phyloP scores from a whole-genome alignment of 1,284 basidiomycete species.

The Marasmius oreades region DNA sequence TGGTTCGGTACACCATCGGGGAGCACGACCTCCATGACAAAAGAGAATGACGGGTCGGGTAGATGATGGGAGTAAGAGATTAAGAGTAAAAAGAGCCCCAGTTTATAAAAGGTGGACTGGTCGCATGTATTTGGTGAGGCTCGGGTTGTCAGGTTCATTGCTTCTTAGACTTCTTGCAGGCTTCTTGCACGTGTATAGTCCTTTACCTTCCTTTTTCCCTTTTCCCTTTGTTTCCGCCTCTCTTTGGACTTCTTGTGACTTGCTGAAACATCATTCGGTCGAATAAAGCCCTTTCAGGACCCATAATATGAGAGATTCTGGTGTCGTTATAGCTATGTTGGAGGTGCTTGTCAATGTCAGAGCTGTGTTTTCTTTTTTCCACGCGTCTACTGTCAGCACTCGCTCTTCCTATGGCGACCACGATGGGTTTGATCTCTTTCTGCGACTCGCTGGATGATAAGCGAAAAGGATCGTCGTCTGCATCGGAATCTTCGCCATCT shows the following conservation, averaged over 20 bases:
- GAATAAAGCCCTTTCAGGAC: background rate
- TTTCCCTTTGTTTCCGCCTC: background rate
- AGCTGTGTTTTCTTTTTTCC: background rate
- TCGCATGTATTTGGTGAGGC: conserved; percentile 4
- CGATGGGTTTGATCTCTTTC: too few relatives aligned
- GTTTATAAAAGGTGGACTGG: background rate
- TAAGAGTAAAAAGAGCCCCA: background rate
- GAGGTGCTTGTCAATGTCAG: background rate
- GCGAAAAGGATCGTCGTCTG: too few relatives aligned
- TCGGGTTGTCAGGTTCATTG: background rate
- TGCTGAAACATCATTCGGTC: background rate
- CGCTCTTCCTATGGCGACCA: too few relatives aligned
- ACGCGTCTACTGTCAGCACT: too few relatives aligned
- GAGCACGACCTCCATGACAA: background rate
- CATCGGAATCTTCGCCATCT: too few relatives aligned
- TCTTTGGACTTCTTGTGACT: background rate
- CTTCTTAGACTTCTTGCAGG: too few relatives aligned
- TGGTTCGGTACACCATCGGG: background rate
- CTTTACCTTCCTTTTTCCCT: background rate
- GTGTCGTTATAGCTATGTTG: background rate
- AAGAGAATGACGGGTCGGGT: too few relatives aligned
- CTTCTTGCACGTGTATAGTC: background rate
- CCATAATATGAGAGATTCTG: background rate
- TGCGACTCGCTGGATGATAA: too few relatives aligned
- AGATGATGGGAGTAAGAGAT: background rate